Percentiles rank a stretch among this genome's conserved stretches.
These are phyloP conservation scores for Pythium insidiosum DNA, from an alignment of 352 stramenopile species.

Conservation along the genomic window DNA sequence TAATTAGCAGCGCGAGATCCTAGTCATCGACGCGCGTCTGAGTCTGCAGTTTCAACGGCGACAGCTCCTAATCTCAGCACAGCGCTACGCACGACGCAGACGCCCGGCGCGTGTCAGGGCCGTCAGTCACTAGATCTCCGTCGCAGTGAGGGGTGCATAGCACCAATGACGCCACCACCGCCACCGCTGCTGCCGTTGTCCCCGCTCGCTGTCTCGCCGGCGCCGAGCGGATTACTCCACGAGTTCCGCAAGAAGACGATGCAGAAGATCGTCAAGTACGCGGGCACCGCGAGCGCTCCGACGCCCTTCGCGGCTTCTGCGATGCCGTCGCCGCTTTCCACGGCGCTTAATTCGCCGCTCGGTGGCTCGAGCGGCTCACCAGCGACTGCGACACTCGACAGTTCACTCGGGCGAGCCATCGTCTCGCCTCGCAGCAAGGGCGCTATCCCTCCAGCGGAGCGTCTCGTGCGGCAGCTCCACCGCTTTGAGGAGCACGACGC, in stretches of 20 bases:
- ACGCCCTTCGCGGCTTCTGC: too few relatives aligned
- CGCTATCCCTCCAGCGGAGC: conserved; percentile 7
- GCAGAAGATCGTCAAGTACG: conserved; percentile 30
- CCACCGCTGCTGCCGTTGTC: background rate
- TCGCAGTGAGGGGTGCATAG: too few relatives aligned
- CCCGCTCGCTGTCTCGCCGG: background rate
- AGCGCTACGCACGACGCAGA: background rate
- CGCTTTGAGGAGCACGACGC: conserved; percentile 48
- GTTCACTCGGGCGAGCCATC: background rate
- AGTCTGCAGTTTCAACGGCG: too few relatives aligned
- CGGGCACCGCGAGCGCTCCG: background rate
- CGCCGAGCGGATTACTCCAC: conserved; percentile 29
- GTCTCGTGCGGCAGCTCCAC: conserved; percentile 22
- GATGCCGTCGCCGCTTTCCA: too few relatives aligned
- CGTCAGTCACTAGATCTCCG: too few relatives aligned
- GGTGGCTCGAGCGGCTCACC: too few relatives aligned
- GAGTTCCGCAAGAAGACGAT: conserved; percentile 45
- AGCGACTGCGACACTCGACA: background rate
- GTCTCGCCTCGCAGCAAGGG: conserved; percentile 3
- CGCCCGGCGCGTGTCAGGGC: background rate
- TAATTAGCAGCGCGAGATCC: too few relatives aligned
- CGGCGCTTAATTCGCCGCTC: too few relatives aligned
- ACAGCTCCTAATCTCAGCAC: background rate
- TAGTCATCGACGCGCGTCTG: too few relatives aligned
- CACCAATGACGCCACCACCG: conserved; percentile 2